Conservation (phyloP, 2,329 filamentous ascomycete species). For the Lomentospora prolificans region DNA sequence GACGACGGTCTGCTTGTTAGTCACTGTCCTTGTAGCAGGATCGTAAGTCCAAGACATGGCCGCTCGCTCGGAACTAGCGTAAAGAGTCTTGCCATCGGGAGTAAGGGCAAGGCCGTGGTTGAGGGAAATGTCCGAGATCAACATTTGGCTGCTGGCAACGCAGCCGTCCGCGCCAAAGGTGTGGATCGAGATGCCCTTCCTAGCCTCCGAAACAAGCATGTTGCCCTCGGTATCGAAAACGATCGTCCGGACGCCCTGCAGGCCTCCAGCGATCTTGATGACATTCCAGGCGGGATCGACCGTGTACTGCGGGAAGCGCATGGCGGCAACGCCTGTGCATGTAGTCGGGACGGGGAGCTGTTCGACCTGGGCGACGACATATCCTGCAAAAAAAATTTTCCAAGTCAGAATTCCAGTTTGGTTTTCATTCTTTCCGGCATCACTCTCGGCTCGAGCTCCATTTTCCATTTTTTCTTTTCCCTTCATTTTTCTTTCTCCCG, state of each 20-base stretch:
- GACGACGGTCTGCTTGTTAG: slow-evolving; percentile 29
- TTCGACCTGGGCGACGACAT: slow-evolving; percentile 4
- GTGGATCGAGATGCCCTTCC: slow-evolving; percentile 27
- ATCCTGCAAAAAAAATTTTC: not conserved
- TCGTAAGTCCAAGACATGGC: slow-evolving; percentile 51
- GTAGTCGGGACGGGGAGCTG: slow-evolving; percentile 2
- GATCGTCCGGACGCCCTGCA: slow-evolving; percentile 13
- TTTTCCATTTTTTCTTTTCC: no score
- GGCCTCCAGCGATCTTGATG: slow-evolving; percentile 4
- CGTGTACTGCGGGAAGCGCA: slow-evolving; percentile 7
- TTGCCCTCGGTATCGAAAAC: slow-evolving; percentile 25
- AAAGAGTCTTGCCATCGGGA: slow-evolving; percentile 27
- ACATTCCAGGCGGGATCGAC: slow-evolving; percentile 2
- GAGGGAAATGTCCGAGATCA: slow-evolving; percentile 24
- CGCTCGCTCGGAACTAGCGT: slow-evolving; percentile 26
- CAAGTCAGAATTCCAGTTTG: not conserved
- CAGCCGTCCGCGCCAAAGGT: slow-evolving; percentile 29
- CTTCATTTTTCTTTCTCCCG: not conserved
- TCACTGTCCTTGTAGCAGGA: slow-evolving; percentile 32
- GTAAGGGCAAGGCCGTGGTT: slow-evolving; percentile 31
- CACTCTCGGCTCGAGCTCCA: no score
- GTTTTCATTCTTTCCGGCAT: not conserved
- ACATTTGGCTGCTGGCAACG: slow-evolving; percentile 24
- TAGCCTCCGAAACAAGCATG: slow-evolving; percentile 26
- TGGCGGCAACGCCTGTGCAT: slow-evolving; percentile 5